A percentile compares a stretch with the other conserved stretches of the same genome.
Evolutionary conservation across 2,329 filamentous ascomycete species (phyloP).

Genomic region (Dryadomyces sulphureus): DNA sequence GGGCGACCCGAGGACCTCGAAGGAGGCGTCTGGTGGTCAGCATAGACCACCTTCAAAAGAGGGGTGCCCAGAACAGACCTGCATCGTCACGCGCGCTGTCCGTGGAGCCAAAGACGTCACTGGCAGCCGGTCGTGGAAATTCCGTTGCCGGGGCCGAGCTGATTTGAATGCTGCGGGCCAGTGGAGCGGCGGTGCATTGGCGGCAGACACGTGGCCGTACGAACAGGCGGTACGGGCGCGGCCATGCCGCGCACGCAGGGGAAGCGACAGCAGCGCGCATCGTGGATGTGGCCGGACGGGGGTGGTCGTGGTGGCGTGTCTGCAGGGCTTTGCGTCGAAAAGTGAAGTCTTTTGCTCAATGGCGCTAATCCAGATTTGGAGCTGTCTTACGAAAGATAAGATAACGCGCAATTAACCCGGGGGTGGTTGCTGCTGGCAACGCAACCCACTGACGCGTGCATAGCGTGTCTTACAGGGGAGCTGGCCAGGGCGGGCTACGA

Average conservation of each 20-base stretch:
- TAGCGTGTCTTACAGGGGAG: no score
- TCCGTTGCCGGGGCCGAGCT: constrained; percentile 44
- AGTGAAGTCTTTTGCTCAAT: background rate
- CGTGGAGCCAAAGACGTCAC: constrained; percentile 40
- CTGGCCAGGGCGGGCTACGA: no score
- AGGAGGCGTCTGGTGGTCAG: constrained; percentile 61
- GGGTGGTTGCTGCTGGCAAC: no score
- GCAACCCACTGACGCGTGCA: no score
- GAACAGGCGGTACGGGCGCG: constrained; percentile 2
- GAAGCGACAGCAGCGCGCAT: constrained; percentile 8
- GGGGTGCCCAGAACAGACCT: constrained; percentile 23
- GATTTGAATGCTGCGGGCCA: constrained; percentile 41
- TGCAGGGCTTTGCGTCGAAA: background rate
- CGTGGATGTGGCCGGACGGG: background rate
- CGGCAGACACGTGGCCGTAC: constrained; percentile 28
- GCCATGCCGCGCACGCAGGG: constrained; percentile 3
- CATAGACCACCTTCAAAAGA: background rate
- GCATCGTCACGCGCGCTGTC: constrained; percentile 32
- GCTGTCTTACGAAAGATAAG: no score
- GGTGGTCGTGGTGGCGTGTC: background rate
- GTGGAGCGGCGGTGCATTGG: constrained; percentile 26
- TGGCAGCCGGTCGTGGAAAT: constrained; percentile 26
- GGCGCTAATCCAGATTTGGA: constrained; percentile 2
- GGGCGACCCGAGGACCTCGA: constrained; percentile 82
- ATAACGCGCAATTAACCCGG: background rate